Evolutionary conservation across 306 rosid genomes (phyloP).

Genomic region (Trifolium pratense): DNA sequence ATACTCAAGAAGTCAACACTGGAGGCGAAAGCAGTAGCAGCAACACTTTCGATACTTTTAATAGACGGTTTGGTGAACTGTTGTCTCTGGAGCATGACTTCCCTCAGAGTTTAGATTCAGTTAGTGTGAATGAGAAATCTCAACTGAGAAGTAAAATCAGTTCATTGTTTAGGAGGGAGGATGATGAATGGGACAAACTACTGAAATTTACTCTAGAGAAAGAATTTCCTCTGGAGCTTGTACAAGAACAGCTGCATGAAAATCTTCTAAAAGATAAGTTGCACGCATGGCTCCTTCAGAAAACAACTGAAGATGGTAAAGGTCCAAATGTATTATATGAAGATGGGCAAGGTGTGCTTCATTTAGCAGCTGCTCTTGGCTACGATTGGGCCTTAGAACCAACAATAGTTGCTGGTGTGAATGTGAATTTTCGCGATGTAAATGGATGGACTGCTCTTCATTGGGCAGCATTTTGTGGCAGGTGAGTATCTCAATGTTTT

Average conservation of each 20-base stretch:
- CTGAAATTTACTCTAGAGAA: slow-evolving; percentile 53
- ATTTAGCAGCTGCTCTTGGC: slow-evolving; percentile 89
- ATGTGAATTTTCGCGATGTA: slow-evolving; percentile 82
- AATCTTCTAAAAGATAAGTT: slow-evolving; percentile 77
- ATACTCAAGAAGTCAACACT: slow-evolving; percentile 46
- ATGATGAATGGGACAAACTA: slow-evolving; percentile 67
- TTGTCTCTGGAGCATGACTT: slow-evolving; percentile 45
- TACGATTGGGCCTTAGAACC: slow-evolving; percentile 90
- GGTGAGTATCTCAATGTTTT: slow-evolving; percentile 55
- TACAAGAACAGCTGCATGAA: slow-evolving; percentile 66
- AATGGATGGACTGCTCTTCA: slow-evolving; percentile 97
- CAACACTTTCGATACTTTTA: slow-evolving; percentile 46
- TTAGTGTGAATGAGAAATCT: slow-evolving; percentile 48
- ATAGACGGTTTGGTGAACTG: slow-evolving; percentile 56
- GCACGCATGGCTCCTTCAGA: slow-evolving; percentile 75
- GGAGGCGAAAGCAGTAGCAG: slow-evolving; percentile 43
- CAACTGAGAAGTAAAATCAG: slow-evolving; percentile 60
- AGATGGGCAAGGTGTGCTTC: slow-evolving; percentile 87
- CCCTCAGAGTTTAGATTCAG: slow-evolving; percentile 47
- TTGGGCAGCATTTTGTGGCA: slow-evolving; percentile 94
- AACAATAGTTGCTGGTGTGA: slow-evolving; percentile 71
- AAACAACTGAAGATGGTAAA: slow-evolving; percentile 74
- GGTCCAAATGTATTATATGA: slow-evolving; percentile 82
- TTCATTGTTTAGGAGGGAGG: slow-evolving; percentile 59
- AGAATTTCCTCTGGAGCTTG: slow-evolving; percentile 59